Evolutionary conservation across 2,329 filamentous ascomycete genomes (phyloP), one percentile per base, ranked within the genome.

Genomic region (Lecanoromycetidae sp.): DNA sequence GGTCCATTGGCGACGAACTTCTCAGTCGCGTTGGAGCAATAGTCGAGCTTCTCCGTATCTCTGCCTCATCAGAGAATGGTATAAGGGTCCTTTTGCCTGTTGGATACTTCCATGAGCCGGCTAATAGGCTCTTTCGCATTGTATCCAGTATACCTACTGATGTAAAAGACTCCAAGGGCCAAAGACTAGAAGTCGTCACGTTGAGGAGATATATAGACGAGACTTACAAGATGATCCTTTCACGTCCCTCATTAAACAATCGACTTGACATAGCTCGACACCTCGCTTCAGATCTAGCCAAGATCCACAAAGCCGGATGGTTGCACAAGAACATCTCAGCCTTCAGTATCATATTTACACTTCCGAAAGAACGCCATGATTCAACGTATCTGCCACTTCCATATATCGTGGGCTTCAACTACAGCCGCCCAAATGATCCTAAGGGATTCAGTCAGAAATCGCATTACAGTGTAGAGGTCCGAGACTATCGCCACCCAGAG

Each of bases 311-410:
- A 10, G 42, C 33, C 15, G 22, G 34, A 10, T 54, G 52, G 52
- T 17, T 53, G 22, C 52, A 54, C 33, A 46, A 46, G 40, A 48
- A 27, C 36, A 53, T 54, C 15, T 47, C 40, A 40, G 37, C 52
- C 13, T 33, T 29, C 29, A 53, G 27, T 33, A 34, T 54, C n/a
- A 27, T 53, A 20, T 51, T 53, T 30, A 8, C 27, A 8, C n/a
- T 8, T 30, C 27, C 27, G 27, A 30, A 30, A 30, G 8, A n/a
- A 8, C 27, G 8, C n/a, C 8, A 30, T 30, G 8, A n/a, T 30
- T n/a, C 27, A 30, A 30, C 27, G 27, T n/a, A n/a, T n/a, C n/a
- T n/a, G n/a, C n/a, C n/a, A n/a, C n/a, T n/a, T n/a, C 48, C 43
- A 5, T 48, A 50, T 26, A 9, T 50, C 13, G 30, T 50, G 25